Base-by-base conservation (phyloP, 2,329 filamentous ascomycete species). In the Raffaelea albimanens region DNA sequence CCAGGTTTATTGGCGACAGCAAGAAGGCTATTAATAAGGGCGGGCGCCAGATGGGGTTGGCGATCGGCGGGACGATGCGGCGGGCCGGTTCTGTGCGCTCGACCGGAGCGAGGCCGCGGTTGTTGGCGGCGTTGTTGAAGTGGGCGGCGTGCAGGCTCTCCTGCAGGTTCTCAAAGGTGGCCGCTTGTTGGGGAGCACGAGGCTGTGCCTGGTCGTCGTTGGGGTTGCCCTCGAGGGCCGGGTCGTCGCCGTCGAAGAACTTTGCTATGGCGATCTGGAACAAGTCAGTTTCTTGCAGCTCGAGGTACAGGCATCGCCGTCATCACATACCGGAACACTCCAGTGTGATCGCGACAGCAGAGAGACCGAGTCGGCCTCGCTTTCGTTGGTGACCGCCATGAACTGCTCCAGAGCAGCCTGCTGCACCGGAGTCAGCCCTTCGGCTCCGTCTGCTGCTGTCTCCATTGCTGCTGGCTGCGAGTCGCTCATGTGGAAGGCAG, bases 221-320 rank as follows among this genome's bases (percentile, higher is more conserved):
- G 3, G 83, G 84, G 67, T 97, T 93, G 56, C 93, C 93, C 59
- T 98, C 93, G 63, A 96, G 97, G 77, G 25, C 25, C 25, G 25
- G 25, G 3, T 84, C 84, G 67, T 97, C 93, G 56, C 93, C 93
- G 59, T 98, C 93, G 63, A 96, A 98, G 77, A 97, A 97, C 61
- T 94, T 94, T 55, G 93, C 81, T 54, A 98, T 91, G 49, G 93
- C 91, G 58, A 97, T 95, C 83, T 96, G 61, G 4, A 48, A 14
- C 1, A 14, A 38, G 18, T 29, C 13, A 29, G 25, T 29, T 38
- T 7, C 34, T 8, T 38, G 34, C n/a, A 8, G 18, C 8, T 8
- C 14, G n/a, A 16, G 9, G 14, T 7, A 29, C 34, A 38, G 14
- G 9, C 34, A 38, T 8, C n/a, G 34, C 18, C 34, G n/a, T 29